Base-by-base conservation (phyloP, 2,329 filamentous ascomycete species). In the Salinomyces thailandicus region DNA sequence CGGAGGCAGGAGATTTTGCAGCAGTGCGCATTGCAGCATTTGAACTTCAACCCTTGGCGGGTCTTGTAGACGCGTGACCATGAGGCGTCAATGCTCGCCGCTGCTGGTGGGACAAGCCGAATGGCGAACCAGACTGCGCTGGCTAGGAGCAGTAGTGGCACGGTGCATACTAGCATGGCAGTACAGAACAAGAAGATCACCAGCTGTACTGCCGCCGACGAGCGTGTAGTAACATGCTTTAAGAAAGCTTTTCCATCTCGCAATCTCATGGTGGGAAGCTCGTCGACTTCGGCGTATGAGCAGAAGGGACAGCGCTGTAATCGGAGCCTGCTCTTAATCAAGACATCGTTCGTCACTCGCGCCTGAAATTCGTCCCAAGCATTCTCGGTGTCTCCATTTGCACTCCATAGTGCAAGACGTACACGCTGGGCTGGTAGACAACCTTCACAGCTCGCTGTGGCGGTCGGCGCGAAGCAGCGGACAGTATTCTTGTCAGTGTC, bases 291-390 rank as follows among this genome's bases (percentile, higher is more conserved):
- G 19, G 85, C 85, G 54, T 96, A 98, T 47, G 71, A 72, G 67
- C 89, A 98, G 55, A 93, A 95, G 0, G 87, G 86, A 52, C 91
- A 96, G 26, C 79, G 78, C 32, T 91, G 70, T 2, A 96, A 72
- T 3, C 82, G 79, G 5, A 94, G 62, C 15, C 76, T 72, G 16
- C 81, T 83, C 38, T 81, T 78, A 17, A 82, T 62, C 1, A 98
- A 71, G 14, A 71, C 76, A 49, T 93, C 83, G 39, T 81, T 79
- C 3, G 82, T 79, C 16, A 93, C 69, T 18, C 85, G 78, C 47
- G 83, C 78, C 53, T 94, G 81, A 22, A 96, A 75, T 53, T 80
- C 82, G 42, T 69, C 69, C 49, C 87, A 69, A 5, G 81, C 75
- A 50, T 91, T 82, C 35, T 69, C 63, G 12, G 83, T 85, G 35